A percentile compares a stretch with the other conserved stretches of the same genome.
phyloP scores from a whole-genome alignment of 345 rosid species.

The Stellera chamaejasme region DNA sequence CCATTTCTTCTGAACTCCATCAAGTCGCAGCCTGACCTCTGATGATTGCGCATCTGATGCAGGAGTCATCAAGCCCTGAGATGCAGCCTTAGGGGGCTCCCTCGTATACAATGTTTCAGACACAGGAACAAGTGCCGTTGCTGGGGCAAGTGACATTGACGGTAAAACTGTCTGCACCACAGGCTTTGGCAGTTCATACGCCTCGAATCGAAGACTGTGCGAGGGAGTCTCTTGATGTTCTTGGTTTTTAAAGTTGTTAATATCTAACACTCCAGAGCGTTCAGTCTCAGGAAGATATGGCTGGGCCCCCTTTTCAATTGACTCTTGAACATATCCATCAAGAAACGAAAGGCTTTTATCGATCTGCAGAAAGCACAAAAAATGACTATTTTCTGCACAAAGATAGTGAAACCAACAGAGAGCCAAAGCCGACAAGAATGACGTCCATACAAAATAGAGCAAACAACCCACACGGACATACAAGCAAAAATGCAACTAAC shows the following conservation, averaged over 20 bases:
- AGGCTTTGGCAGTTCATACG: constrained; percentile 85
- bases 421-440: background rate
- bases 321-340: constrained; percentile 51
- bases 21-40: constrained; percentile 76
- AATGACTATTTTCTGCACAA: background rate
- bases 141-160: constrained; percentile 30
- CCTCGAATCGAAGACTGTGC: constrained; percentile 90
- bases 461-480: constrained; percentile 1
- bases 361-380: constrained; percentile 40
- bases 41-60: constrained; percentile 52
- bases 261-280: constrained; percentile 44
- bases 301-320: constrained; percentile 73
- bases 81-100: constrained; percentile 39
- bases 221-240: constrained; percentile 52
- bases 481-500: background rate
- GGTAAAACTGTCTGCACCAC: constrained; percentile 33
- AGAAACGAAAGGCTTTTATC: constrained; percentile 81
- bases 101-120: constrained; percentile 54
- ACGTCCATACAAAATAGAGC: background rate
- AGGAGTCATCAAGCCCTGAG: constrained; percentile 23
- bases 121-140: constrained; percentile 67
- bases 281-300: constrained; percentile 77
- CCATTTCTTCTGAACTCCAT: constrained; percentile 97
- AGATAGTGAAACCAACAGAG: background rate
- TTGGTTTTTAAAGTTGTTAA: constrained; percentile 46